Base-by-base conservation (phyloP, 345 rosid genomes). In the Arabidopsis suecica region DNA sequence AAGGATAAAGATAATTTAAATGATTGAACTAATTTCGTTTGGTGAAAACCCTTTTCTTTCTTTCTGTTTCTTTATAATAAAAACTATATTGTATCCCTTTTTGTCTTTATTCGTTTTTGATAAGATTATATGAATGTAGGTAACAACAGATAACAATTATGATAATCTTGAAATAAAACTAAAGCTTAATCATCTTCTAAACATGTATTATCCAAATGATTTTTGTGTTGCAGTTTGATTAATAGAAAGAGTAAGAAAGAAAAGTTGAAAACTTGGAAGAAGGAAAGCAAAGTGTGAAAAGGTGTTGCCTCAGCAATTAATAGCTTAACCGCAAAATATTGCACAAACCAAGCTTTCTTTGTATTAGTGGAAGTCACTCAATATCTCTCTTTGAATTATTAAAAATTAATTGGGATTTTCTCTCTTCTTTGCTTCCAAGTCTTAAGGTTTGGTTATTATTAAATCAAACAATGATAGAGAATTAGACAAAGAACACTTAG, bases 301-400 rank as follows among this genome's bases (percentile, higher is more conserved):
- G 79, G 76, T 75, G 60, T 73, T 64, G 65, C 55, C 78, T 68
- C 73, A 78, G 82, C 73, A 79, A 51, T 73, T 44, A 51, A 83
- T 89, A 88, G 89, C 96, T 89, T 93, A 73, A 86, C 86, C 96
- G 88, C 87, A 74, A 91, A 91, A 88, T 55, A 79, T 73, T 87
- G 83, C 89, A 60, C 56, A 81, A 85, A 75, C 79, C 74, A 75
- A 68, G 85, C 79, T 28, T 49, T 61, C 73, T 73, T 72, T 67
- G 70, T 72, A 74, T 66, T 69, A 78, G 88, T 85, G 89, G 85
- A 86, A 83, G 86, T 73, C 85, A 84, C 87, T 86, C 87, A 79
- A 86, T 78, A 60, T 66, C 69, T 60, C 74, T 53, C 73, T 72
- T 78, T 67, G 53, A 73, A 72, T 47, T 30, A 38, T 30, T 40